A percentile compares a stretch with the other conserved stretches of the same genome.
Conservation (phyloP, 2,329 filamentous ascomycete genomes). For the Alternaria panax region DNA sequence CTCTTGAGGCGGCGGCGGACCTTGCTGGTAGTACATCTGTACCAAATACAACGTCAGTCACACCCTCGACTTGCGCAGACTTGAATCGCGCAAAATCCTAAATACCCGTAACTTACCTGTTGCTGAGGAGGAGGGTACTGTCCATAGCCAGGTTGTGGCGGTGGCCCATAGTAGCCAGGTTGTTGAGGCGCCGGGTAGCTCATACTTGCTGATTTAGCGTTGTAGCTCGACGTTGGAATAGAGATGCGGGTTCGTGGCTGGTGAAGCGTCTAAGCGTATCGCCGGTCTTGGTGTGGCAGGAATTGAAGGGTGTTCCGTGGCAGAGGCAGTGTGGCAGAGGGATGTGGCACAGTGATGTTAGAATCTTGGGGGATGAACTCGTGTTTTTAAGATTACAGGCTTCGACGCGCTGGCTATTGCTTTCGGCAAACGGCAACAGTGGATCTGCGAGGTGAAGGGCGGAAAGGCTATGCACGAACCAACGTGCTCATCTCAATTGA, state of each 20-base stretch:
- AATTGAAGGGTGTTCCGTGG: constrained; percentile 8
- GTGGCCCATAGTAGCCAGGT: constrained; percentile 36
- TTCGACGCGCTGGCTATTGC: not conserved
- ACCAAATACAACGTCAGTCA: not conserved
- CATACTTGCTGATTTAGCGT: constrained; percentile 9
- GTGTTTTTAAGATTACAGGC: constrained; percentile 6
- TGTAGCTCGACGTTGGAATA: constrained; percentile 22
- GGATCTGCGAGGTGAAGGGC: constrained; percentile 7
- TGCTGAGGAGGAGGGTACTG: constrained; percentile 42
- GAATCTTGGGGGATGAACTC: not conserved
- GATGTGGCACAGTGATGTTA: constrained; percentile 14
- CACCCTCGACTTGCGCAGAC: not conserved
- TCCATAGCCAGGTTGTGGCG: constrained; percentile 28
- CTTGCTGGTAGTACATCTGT: constrained; percentile 46
- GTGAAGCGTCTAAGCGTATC: constrained; percentile 14
- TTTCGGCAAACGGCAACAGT: constrained; percentile 12
- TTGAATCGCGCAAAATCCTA: not conserved
- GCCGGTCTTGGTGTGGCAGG: constrained; percentile 2
- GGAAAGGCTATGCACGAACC: constrained; percentile 1
- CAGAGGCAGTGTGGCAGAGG: constrained; percentile 14
- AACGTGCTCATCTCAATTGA: constrained; percentile 4
- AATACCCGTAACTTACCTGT: constrained; percentile 25
- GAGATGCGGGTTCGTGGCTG: constrained; percentile 20
- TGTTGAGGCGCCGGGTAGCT: constrained; percentile 27
- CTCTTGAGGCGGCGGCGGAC: constrained; percentile 32